Percentiles rank a stretch among this genome's conserved stretches.
These are phyloP conservation scores for Claviceps spartinae DNA, from an alignment of 2,329 filamentous ascomycete species.

Conservation along the genomic window DNA sequence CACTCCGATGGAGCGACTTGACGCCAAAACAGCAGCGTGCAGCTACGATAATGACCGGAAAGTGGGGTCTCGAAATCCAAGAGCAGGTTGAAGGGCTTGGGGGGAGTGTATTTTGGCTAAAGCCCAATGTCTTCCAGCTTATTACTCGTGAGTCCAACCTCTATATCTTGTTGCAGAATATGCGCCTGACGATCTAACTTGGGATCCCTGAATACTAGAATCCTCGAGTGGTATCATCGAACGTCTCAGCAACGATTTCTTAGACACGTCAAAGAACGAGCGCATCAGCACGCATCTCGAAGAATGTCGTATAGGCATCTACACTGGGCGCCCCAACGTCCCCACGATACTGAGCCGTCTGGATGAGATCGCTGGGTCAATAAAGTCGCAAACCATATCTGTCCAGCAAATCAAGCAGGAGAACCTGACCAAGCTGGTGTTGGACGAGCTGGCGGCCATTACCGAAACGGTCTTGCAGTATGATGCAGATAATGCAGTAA, in stretches of 20 bases:
- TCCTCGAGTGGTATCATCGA: constrained; percentile 13
- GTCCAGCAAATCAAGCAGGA: constrained; percentile 9
- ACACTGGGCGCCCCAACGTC: constrained; percentile 16
- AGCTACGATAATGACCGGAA: constrained; percentile 30
- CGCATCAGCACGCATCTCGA: constrained; percentile 12
- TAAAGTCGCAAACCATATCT: constrained; percentile 16
- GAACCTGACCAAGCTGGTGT: constrained; percentile 9
- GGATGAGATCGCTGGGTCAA: constrained; percentile 15
- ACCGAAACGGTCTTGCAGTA: constrained; percentile 19
- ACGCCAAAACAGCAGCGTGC: constrained; percentile 27
- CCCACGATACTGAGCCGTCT: constrained; percentile 23
- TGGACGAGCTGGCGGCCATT: constrained; percentile 19
- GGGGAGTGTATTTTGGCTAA: constrained; percentile 24
- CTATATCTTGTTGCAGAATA: background rate
- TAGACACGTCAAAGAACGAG: constrained; percentile 19
- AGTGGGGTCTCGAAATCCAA: constrained; percentile 36
- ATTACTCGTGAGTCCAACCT: constrained; percentile 27
- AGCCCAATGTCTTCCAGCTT: constrained; percentile 27
- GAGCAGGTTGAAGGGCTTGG: constrained; percentile 32
- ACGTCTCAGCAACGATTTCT: constrained; percentile 16
- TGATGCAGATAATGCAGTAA: constrained; percentile 11
- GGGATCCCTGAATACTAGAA: constrained; percentile 2
- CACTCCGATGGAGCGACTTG: constrained; percentile 7
- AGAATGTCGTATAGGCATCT: constrained; percentile 16
- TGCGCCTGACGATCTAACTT: background rate